A percentile compares a stretch with the other conserved stretches of the same genome.
Evolutionary conservation across 495 filamentous ascomycete species (phyloP).

Genomic region (Daldinia grandis): DNA sequence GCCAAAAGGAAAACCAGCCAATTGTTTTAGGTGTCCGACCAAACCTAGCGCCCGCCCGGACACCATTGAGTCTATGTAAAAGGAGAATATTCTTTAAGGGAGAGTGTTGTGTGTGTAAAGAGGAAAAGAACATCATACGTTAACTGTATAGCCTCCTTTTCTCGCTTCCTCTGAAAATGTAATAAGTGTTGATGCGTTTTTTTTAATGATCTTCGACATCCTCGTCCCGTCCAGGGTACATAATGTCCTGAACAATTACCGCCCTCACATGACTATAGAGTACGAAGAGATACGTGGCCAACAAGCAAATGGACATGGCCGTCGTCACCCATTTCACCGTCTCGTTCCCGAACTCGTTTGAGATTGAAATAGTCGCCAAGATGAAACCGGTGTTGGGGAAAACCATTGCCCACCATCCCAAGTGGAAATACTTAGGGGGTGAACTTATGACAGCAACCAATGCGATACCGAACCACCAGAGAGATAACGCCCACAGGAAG

Average conservation of each 20-base stretch:
- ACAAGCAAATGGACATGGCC: conserved; percentile 62
- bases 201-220: conserved; percentile 53
- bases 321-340: conserved; percentile 57
- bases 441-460: conserved; percentile 60
- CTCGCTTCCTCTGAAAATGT: background rate
- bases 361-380: conserved; percentile 58
- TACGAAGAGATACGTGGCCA: conserved; percentile 67
- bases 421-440: conserved; percentile 60
- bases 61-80: conserved; percentile 18
- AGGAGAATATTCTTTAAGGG: conserved; percentile 16
- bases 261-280: conserved; percentile 62
- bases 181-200: conserved; percentile 1
- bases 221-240: conserved; percentile 73
- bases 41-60: conserved; percentile 21
- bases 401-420: conserved; percentile 67
- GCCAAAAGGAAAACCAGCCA: conserved; percentile 41
- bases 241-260: conserved; percentile 64
- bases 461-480: conserved; percentile 77
- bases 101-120: conserved; percentile 16
- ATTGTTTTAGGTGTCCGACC: conserved; percentile 32
- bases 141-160: conserved; percentile 29
- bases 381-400: conserved; percentile 70
- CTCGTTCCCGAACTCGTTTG: conserved; percentile 50
- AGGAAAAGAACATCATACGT: conserved; percentile 35
- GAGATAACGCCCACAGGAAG: conserved; percentile 73